Conservation (phyloP, 1,284 basidiomycete genomes). For the Coniferiporia sulphurascens region DNA sequence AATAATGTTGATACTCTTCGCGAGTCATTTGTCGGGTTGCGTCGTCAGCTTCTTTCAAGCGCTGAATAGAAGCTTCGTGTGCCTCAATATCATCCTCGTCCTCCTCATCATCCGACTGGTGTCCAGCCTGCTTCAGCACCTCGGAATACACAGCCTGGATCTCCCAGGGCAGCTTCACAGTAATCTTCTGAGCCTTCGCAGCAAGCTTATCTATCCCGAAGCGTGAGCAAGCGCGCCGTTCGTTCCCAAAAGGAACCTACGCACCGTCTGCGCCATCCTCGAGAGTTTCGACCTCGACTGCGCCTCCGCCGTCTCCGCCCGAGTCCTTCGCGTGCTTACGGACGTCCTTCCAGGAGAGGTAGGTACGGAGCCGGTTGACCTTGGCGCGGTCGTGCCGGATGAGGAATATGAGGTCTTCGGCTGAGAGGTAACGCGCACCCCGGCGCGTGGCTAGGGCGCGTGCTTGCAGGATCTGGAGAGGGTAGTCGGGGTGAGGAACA, state of each 20-base stretch:
- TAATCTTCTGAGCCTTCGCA: conserved; percentile 86
- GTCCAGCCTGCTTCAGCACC: conserved; percentile 63
- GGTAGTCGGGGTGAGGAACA: not conserved
- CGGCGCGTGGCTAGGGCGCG: conserved; percentile 78
- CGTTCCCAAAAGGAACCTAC: too few relatives aligned
- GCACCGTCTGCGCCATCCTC: conserved; percentile 75
- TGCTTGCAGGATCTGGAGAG: conserved; percentile 80
- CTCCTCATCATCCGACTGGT: conserved; percentile 87
- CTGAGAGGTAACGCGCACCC: conserved; percentile 79
- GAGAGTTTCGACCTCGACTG: conserved; percentile 72
- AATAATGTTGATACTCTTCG: conserved; percentile 97
- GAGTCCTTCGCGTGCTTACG: conserved; percentile 92
- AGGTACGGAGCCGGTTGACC: conserved; percentile 89
- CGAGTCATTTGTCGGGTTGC: conserved; percentile 94
- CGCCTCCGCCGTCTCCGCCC: conserved; percentile 71
- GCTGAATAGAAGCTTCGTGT: conserved; percentile 87
- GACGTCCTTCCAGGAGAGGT: conserved; percentile 98
- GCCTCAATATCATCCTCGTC: conserved; percentile 97
- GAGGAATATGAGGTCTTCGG: conserved; percentile 95
- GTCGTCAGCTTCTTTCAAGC: conserved; percentile 92
- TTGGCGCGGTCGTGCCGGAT: conserved; percentile 94
- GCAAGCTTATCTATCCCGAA: conserved; percentile 63
- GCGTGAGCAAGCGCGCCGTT: too few relatives aligned
- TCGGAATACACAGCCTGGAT: conserved; percentile 89
- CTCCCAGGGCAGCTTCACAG: conserved; percentile 96